Conservation (phyloP, 306 rosid species). For the Acacia confusa region DNA sequence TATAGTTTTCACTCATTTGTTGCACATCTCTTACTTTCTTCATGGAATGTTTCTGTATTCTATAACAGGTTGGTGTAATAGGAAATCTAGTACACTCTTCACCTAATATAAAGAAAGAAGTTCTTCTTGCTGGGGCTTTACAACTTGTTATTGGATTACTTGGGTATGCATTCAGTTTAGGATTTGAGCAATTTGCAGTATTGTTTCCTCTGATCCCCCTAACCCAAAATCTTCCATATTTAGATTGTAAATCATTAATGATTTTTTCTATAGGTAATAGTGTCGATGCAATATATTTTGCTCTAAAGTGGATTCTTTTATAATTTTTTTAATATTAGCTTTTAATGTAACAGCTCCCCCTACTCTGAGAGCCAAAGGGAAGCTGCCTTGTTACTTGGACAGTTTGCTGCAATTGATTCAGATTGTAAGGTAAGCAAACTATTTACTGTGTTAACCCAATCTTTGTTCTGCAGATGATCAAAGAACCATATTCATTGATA, state of each 20-base stretch:
- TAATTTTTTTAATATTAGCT: conserved; percentile 17
- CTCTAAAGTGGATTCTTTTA: not conserved
- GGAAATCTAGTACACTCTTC: conserved; percentile 98
- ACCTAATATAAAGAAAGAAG: conserved; percentile 94
- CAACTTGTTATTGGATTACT: conserved; percentile 98
- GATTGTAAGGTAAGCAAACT: conserved; percentile 77
- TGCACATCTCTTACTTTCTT: conserved; percentile 23
- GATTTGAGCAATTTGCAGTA: conserved; percentile 18
- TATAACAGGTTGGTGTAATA: conserved; percentile 89
- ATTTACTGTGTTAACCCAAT: too few relatives aligned
- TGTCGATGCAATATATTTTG: not conserved
- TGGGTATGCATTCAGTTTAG: conserved; percentile 49
- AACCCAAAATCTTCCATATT: not conserved
- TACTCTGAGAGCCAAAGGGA: conserved; percentile 99
- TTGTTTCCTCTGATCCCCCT: not conserved
- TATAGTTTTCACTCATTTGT: conserved; percentile 10
- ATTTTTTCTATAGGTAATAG: conserved; percentile 9
- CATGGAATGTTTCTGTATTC: conserved; percentile 40
- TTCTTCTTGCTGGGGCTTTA: conserved; percentile 91
- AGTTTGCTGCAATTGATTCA: conserved; percentile 97
- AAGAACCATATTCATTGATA: conserved; percentile 76
- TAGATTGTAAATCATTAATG: not conserved
- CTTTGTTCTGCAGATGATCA: conserved; percentile 84
- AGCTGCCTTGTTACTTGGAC: conserved; percentile 97
- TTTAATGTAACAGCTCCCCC: conserved; percentile 64